These are phyloP conservation scores for Pythium myriotylum DNA, from an alignment of 352 stramenopile genomes.

Conservation along the genomic window DNA sequence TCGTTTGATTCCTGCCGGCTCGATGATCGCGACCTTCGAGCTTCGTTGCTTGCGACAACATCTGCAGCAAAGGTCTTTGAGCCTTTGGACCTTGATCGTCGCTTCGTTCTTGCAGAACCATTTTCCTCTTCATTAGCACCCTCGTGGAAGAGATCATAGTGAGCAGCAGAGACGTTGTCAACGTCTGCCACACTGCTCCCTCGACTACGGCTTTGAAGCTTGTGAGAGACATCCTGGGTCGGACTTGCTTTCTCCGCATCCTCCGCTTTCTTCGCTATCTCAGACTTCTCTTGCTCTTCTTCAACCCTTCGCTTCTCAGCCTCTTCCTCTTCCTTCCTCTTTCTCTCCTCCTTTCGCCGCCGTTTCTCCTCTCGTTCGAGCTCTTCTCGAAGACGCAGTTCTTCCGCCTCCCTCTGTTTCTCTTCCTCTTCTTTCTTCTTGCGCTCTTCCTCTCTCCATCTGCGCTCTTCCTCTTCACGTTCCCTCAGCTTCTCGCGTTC, in stretches of 20 bases:
- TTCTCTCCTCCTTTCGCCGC: constrained; percentile 18
- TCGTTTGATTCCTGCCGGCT: background rate
- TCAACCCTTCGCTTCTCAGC: background rate
- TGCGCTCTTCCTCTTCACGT: constrained; percentile 8
- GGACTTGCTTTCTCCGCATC: background rate
- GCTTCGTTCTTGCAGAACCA: background rate
- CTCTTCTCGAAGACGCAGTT: background rate
- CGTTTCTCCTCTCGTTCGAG: constrained; percentile 16
- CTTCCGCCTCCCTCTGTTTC: constrained; percentile 7
- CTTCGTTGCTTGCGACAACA: background rate
- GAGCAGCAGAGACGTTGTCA: background rate
- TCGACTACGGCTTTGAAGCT: background rate
- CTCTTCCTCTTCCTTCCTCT: constrained; percentile 1
- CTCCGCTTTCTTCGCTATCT: background rate
- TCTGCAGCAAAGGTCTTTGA: constrained; percentile 14
- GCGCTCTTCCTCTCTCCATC: constrained; percentile 1
- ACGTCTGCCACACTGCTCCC: background rate
- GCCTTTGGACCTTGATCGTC: constrained; percentile 2
- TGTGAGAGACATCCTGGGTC: too few relatives aligned
- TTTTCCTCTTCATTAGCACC: background rate
- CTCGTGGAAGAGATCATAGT: background rate
- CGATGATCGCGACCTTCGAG: background rate
- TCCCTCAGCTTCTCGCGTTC: constrained; percentile 10
- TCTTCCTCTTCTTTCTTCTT: constrained; percentile 12
- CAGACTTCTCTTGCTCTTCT: background rate